Evolutionary conservation across 192 early-diverging fungal genomes (phyloP).

Genomic region (Jimgerdemannia flammicorona): DNA sequence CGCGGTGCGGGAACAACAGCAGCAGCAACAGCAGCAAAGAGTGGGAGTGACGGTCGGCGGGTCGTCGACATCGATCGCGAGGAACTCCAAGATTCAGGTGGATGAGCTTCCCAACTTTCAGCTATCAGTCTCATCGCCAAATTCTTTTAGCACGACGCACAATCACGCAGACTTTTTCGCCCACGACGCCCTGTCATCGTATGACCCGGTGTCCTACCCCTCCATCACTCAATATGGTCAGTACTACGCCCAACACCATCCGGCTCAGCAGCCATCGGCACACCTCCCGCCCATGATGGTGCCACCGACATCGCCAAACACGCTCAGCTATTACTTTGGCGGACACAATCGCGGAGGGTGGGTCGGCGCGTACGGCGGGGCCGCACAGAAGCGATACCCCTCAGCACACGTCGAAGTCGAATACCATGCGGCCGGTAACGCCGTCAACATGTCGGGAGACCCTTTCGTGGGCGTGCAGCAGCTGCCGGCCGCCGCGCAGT

Average conservation of each 20-base stretch:
- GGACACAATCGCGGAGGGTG: constrained; percentile 28
- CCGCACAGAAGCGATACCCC: constrained; percentile 17
- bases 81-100: not conserved
- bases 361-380: constrained; percentile 30
- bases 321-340: constrained; percentile 45
- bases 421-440: not conserved
- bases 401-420: constrained; percentile 20
- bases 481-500: not conserved
- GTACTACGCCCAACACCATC: constrained; percentile 30
- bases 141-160: no score
- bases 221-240: constrained; percentile 1
- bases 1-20: constrained; percentile 33
- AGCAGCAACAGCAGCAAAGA: constrained; percentile 41
- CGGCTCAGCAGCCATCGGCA: constrained; percentile 36
- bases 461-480: not conserved
- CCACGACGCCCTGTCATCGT: not conserved
- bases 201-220: not conserved
- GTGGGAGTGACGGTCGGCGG: constrained; percentile 12
- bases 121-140: not conserved
- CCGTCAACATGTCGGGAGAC: not conserved
- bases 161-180: not conserved
- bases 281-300: constrained; percentile 45
- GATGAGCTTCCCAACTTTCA: not conserved
- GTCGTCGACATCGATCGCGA: not conserved
- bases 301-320: constrained; percentile 49